Conservation (phyloP, 257 asterid genomes). For the Solanum ossicruentum region DNA sequence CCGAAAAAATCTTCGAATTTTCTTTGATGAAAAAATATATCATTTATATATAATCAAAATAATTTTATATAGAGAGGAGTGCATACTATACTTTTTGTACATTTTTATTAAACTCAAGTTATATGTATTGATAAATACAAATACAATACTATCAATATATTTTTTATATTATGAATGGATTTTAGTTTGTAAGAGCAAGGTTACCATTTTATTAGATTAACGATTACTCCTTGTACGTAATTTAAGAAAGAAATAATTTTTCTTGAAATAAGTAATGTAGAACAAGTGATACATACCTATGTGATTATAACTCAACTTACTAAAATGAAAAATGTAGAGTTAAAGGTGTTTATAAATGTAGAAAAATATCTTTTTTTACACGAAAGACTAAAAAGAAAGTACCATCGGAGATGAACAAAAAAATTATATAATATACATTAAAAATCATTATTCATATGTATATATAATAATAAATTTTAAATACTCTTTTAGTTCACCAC, state of each 20-base stretch:
- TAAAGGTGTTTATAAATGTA: neutral
- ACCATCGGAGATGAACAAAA: no score
- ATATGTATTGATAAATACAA: neutral
- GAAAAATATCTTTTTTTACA: no score
- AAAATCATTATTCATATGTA: no score
- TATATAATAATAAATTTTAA: no score
- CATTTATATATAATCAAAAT: no score
- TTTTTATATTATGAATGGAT: neutral
- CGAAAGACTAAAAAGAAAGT: no score
- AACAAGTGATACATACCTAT: neutral
- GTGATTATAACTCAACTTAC: neutral
- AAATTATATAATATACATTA: no score
- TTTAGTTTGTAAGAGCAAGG: neutral
- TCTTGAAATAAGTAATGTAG: no score
- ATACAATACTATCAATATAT: neutral
- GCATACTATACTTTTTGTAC: neutral
- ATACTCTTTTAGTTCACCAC: no score
- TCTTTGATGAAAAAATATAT: neutral
- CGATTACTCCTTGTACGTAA: no score
- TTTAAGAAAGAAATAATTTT: no score
- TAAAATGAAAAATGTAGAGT: neutral
- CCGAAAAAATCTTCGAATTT: accelerated
- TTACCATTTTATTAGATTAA: neutral
- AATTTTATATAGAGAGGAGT: neutral
- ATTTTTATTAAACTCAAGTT: neutral